Base-by-base conservation (phyloP, 352 stramenopile species). In the Pythium coloratum region DNA sequence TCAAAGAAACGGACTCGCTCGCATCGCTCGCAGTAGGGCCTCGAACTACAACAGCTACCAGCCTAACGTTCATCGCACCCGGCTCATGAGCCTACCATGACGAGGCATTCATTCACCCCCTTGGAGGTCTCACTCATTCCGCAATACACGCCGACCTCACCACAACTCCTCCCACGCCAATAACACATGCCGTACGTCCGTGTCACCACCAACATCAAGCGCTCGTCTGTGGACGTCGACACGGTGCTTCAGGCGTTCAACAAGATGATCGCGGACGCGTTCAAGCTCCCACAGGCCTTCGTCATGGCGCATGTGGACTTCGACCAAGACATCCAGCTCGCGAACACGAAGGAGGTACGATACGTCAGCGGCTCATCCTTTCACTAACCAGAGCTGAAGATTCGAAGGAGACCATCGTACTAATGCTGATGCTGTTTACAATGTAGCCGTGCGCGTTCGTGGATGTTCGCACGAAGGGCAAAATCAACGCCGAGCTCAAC, bases 261-360 rank as follows among this genome's bases (percentile, higher is more conserved):
- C 55, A 80, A 82, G 64, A 69, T 58, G 34, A 36, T 80, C 10
- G 70, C 74, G 6, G 54, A 58, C 1, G 64, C 64, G 49, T 65
- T 81, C 28, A 69, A 67, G 12, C 56, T 56, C 20, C 72, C 74
- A 30, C 69, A 80, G 46, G 18, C 36, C 6, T 64, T 72, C 49
- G 50, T 80, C 36, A 81, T 85, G 72, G 77, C 67, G 44, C 62
- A 82, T 58, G 58, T 85, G 36, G 63, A 76, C 14, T 65, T 82
- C 33, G 75, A 78, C 46, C 58, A 60, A 56, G 61, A 69, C 40
- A 76, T 83, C 67, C 40, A 76, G 49, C 75, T 81, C 55, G 64
- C 72, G 30, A 64, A 61, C 33, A 72, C 64, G 33, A 63, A 67
- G 46, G 68, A 70, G 36, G 72, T 82, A 49, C 14, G 26, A 14